A percentile compares a stretch with the other conserved stretches of the same genome.
Conservation (phyloP, 805 yeast genomes). For the Pichia deserticola region DNA sequence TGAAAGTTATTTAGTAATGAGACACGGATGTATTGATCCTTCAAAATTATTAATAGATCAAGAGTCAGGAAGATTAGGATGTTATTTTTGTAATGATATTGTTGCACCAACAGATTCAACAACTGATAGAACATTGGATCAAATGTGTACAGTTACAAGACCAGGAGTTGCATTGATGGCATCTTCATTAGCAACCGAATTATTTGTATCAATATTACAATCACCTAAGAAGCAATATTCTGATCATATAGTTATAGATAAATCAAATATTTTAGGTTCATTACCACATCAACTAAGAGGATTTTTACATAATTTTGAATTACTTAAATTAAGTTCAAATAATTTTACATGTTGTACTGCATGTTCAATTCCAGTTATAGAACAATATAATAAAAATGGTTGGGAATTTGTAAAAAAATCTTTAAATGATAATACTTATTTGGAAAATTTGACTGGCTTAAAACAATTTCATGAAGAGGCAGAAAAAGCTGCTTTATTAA, state of each 20-base stretch:
- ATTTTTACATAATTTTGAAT: slow-evolving; percentile 58
- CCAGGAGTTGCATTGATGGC: slow-evolving; percentile 94
- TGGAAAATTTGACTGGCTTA: slow-evolving; percentile 78
- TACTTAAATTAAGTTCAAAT: slow-evolving; percentile 60
- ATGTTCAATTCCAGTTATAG: slow-evolving; percentile 59
- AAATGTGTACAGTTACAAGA: slow-evolving; percentile 97
- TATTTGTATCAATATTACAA: slow-evolving; percentile 68
- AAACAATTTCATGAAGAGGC: slow-evolving; percentile 65
- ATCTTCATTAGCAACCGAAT: slow-evolving; percentile 77
- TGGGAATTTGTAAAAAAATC: slow-evolving; percentile 82
- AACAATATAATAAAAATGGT: slow-evolving; percentile 42
- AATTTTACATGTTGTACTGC: slow-evolving; percentile 80
- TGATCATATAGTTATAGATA: slow-evolving; percentile 21
- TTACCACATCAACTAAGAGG: slow-evolving; percentile 92
- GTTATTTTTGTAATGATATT: slow-evolving; percentile 94
- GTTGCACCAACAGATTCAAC: slow-evolving; percentile 88
- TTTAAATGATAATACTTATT: slow-evolving; percentile 52
- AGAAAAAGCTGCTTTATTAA: slow-evolving; percentile 39
- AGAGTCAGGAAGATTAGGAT: slow-evolving; percentile 54
- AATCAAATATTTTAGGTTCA: slow-evolving; percentile 49
- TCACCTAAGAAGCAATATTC: slow-evolving; percentile 45
- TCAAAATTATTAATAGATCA: slow-evolving; percentile 18
- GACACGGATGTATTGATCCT: slow-evolving; percentile 60
- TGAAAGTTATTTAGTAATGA: slow-evolving; percentile 87
- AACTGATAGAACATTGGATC: slow-evolving; percentile 86